phyloP scores from a whole-genome alignment of 108 stramenopile species.

The Fistulifera solaris region DNA sequence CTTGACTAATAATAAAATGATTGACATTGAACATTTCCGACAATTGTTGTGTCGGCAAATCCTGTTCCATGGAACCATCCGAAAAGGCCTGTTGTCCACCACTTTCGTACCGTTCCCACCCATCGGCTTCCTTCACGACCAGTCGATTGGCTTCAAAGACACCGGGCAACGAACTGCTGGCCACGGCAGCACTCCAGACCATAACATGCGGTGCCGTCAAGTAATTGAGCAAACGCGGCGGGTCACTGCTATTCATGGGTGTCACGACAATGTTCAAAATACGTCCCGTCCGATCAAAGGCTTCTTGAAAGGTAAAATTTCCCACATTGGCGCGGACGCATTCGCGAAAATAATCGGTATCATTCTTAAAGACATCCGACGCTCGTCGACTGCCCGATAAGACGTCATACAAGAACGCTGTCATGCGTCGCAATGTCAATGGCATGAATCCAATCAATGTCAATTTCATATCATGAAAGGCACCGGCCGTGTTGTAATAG shows the following conservation, averaged over 20 bases:
- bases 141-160: conserved; percentile 94
- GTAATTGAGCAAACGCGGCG: conserved; percentile 93
- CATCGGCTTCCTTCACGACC: conserved; percentile 94
- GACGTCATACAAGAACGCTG: conserved; percentile 60
- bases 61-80: conserved; percentile 90
- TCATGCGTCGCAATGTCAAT: conserved; percentile 45
- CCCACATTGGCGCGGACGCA: conserved; percentile 81
- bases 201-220: conserved; percentile 96
- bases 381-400: conserved; percentile 65
- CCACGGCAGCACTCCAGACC: conserved; percentile 94
- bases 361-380: conserved; percentile 78
- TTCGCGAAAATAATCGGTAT: conserved; percentile 87
- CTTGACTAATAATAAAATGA: conserved; percentile 96
- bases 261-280: conserved; percentile 97
- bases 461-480: conserved; percentile 50
- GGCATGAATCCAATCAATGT: conserved; percentile 71
- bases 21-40: conserved; percentile 98
- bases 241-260: conserved; percentile 84
- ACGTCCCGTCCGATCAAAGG: conserved; percentile 95
- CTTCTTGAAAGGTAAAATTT: conserved; percentile 95
- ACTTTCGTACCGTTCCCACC: conserved; percentile 76
- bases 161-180: conserved; percentile 91
- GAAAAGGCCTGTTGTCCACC: conserved; percentile 35
- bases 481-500: conserved; percentile 43
- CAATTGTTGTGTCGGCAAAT: conserved; percentile 98